Evolutionary conservation across 1,284 basidiomycete species (phyloP).

Genomic region (Ustilago tritici): DNA sequence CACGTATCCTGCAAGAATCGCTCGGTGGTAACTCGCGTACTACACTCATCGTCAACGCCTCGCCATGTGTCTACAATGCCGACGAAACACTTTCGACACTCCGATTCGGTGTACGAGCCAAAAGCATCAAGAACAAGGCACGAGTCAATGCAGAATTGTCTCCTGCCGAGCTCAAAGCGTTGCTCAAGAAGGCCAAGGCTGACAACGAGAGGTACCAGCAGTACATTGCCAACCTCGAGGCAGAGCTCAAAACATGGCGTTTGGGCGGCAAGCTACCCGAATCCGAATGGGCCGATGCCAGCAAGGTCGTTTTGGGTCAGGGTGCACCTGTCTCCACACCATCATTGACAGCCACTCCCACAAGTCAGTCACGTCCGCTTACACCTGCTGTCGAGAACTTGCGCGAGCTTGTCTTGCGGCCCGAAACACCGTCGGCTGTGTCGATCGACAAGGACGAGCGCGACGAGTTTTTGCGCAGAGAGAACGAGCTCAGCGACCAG

Average conservation of each 20-base stretch:
- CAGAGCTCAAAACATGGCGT: conserved; percentile 91
- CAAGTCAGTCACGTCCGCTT: conserved; percentile 72
- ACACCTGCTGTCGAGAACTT: conserved; percentile 84
- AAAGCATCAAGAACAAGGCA: conserved; percentile 99
- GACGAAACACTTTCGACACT: conserved; percentile 96
- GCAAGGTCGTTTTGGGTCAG: conserved; percentile 73
- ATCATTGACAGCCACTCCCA: conserved; percentile 54
- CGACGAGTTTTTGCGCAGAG: conserved; percentile 94
- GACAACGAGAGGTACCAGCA: conserved; percentile 86
- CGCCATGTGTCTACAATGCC: conserved; percentile 96
- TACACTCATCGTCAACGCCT: conserved; percentile 98
- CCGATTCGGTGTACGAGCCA: conserved; percentile 93
- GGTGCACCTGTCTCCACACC: conserved; percentile 55
- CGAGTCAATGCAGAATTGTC: conserved; percentile 98
- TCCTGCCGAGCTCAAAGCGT: conserved; percentile 91
- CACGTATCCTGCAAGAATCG: conserved; percentile 99
- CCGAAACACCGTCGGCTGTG: conserved; percentile 78
- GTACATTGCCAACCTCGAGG: conserved; percentile 89
- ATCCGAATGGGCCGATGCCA: conserved; percentile 82
- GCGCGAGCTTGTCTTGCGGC: conserved; percentile 73
- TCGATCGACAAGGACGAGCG: conserved; percentile 94
- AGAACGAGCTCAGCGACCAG: conserved; percentile 95
- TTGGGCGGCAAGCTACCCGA: conserved; percentile 87
- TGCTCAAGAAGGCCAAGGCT: conserved; percentile 89
- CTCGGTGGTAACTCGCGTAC: conserved; percentile 98